Percentiles rank a stretch among this genome's conserved stretches.
phyloP scores from a whole-genome alignment of 352 stramenopile genomes.

The Phytopythium boreale region DNA sequence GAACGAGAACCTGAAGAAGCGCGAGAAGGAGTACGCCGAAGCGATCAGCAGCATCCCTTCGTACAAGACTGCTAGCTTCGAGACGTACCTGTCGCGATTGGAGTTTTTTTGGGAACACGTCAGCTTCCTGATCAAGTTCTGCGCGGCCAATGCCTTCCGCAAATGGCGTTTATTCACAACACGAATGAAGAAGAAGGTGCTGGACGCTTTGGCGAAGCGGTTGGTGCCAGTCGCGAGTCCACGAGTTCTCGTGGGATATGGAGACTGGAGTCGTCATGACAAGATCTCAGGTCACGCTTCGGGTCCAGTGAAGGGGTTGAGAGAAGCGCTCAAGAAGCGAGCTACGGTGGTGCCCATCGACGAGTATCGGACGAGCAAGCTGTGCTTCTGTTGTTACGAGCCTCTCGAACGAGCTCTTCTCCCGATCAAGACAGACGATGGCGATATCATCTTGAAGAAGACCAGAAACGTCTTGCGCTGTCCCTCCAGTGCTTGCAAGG shows the following conservation, averaged over 20 bases:
- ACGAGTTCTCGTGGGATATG: background rate
- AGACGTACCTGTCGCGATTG: constrained; percentile 5
- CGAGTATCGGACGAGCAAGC: background rate
- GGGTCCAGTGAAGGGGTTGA: background rate
- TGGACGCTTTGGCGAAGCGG: background rate
- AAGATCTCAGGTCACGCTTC: background rate
- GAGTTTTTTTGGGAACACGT: constrained; percentile 11
- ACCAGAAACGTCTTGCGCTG: too few species aligned
- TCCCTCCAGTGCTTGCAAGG: background rate
- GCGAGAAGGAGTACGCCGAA: background rate
- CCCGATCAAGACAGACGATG: too few species aligned
- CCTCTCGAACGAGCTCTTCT: too few species aligned
- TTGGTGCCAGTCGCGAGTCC: background rate
- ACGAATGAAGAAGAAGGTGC: background rate
- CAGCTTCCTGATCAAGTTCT: too few species aligned
- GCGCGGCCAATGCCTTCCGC: too few species aligned
- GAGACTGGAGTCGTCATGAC: background rate
- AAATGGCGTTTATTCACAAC: background rate
- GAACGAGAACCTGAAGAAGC: constrained; percentile 1
- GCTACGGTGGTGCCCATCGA: background rate
- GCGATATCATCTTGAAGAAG: too few species aligned
- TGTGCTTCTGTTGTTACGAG: background rate
- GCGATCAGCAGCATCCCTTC: constrained; percentile 20
- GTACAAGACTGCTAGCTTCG: constrained; percentile 15
- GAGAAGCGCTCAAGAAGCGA: background rate